phyloP scores from a whole-genome alignment of 345 rosid genomes.

The Nephelium lappaceum region DNA sequence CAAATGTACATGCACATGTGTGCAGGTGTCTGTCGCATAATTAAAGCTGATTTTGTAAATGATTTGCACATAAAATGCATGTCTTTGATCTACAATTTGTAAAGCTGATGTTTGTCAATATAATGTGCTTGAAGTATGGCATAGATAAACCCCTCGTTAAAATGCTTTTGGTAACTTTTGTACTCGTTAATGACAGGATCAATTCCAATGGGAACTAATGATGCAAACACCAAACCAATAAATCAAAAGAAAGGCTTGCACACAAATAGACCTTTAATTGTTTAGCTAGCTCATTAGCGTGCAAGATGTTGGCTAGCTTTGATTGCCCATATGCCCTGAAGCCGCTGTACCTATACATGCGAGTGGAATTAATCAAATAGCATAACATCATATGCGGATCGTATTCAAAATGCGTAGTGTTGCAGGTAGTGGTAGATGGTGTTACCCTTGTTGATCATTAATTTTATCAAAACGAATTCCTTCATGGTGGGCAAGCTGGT shows the following conservation, averaged over 20 bases:
- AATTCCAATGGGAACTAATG: neutral
- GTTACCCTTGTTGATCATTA: conserved; percentile 47
- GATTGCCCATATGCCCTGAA: conserved; percentile 66
- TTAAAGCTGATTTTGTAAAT: neutral
- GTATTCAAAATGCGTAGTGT: neutral
- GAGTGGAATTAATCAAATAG: neutral
- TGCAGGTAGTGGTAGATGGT: too few relatives aligned
- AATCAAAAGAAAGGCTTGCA: neutral
- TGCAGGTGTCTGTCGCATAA: too few relatives aligned
- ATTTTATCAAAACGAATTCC: conserved; percentile 50
- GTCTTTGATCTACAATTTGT: neutral
- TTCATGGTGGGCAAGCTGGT: conserved; percentile 36
- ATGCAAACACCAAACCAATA: neutral
- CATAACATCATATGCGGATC: neutral
- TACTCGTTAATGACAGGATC: too few relatives aligned
- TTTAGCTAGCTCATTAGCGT: conserved; percentile 76
- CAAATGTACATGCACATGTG: neutral
- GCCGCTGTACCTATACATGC: conserved; percentile 46
- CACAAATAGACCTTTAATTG: conserved; percentile 53
- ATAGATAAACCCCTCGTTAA: too few relatives aligned
- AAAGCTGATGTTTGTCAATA: neutral
- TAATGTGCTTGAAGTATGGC: neutral
- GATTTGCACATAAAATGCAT: neutral
- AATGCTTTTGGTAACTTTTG: too few relatives aligned
- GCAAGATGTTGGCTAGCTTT: conserved; percentile 79